phyloP scores from a whole-genome alignment of 371 early-diverging fungal genomes.

The Parasitella parasitica region DNA sequence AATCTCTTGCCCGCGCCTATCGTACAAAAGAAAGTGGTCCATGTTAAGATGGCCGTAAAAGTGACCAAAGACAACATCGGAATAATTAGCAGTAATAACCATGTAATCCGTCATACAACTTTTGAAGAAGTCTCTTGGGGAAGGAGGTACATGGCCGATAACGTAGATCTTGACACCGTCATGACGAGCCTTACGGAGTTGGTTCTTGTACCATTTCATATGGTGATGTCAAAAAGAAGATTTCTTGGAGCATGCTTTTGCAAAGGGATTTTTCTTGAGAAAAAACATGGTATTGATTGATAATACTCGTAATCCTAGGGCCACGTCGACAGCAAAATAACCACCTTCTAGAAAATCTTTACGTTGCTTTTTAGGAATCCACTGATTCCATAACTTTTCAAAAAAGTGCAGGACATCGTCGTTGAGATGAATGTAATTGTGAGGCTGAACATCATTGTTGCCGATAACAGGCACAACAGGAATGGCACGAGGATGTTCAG shows the following conservation, averaged over 20 bases:
- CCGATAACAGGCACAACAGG: slow-evolving; percentile 66
- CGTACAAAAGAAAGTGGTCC: slow-evolving; percentile 69
- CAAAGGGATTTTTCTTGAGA: slow-evolving; percentile 63
- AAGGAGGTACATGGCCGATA: slow-evolving; percentile 76
- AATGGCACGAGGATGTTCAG: slow-evolving; percentile 9
- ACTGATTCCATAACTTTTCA: slow-evolving; percentile 52
- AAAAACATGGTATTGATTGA: slow-evolving; percentile 77
- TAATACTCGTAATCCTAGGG: slow-evolving; percentile 48
- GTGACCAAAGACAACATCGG: slow-evolving; percentile 68
- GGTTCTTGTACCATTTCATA: slow-evolving; percentile 67
- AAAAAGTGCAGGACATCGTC: slow-evolving; percentile 32
- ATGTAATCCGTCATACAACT: slow-evolving; percentile 63
- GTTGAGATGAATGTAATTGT: slow-evolving; percentile 47
- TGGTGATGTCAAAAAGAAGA: slow-evolving; percentile 59
- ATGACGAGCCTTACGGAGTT: slow-evolving; percentile 46
- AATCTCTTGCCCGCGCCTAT: slow-evolving; percentile 6
- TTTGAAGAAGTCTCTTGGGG: slow-evolving; percentile 56
- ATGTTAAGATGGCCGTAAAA: slow-evolving; percentile 80
- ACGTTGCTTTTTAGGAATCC: slow-evolving; percentile 60
- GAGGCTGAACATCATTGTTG: slow-evolving; percentile 80
- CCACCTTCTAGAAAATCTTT: slow-evolving; percentile 65
- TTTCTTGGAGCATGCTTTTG: slow-evolving; percentile 57
- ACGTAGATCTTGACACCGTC: slow-evolving; percentile 47
- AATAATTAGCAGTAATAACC: slow-evolving; percentile 51
- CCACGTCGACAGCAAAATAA: slow-evolving; percentile 64